Conservation (phyloP, 371 early-diverging fungal species). For the Chytridium lagenaria region DNA sequence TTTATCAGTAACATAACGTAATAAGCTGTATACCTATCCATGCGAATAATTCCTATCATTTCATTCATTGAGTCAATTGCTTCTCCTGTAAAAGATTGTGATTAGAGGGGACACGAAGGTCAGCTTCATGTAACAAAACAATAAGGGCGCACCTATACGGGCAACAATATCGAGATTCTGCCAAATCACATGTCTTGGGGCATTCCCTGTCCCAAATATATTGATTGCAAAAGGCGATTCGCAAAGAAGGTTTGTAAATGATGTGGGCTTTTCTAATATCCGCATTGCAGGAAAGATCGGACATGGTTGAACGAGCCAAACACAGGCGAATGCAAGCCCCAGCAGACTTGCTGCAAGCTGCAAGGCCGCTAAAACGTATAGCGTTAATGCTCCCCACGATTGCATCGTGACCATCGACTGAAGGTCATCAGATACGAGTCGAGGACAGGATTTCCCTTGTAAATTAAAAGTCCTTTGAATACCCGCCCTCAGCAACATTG, state of each 20-base stretch:
- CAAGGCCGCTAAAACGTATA: conserved; percentile 11
- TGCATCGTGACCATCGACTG: conserved; percentile 9
- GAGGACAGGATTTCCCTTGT: conserved; percentile 12
- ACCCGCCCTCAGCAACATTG: conserved; percentile 29
- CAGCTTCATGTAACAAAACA: too few relatives aligned
- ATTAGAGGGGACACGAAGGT: too few relatives aligned
- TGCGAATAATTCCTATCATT: not conserved
- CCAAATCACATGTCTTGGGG: conserved; percentile 32
- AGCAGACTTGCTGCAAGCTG: conserved; percentile 18
- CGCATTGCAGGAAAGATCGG: conserved; percentile 27
- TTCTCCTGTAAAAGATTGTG: too few relatives aligned
- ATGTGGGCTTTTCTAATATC: conserved; percentile 14
- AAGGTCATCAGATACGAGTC: not conserved
- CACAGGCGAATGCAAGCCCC: conserved; percentile 3
- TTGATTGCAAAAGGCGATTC: conserved; percentile 12
- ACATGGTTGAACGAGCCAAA: not conserved
- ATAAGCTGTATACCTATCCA: not conserved
- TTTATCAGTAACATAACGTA: not conserved
- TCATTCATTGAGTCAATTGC: conserved; percentile 18
- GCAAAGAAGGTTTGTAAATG: conserved; percentile 19
- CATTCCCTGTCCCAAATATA: conserved; percentile 26
- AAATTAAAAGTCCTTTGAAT: conserved; percentile 35
- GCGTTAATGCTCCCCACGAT: not conserved
- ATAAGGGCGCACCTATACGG: too few relatives aligned
- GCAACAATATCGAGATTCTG: conserved; percentile 37